Evolutionary conservation across 164 flowering plant genomes (phyloP).

Genomic region (Santalum album): DNA sequence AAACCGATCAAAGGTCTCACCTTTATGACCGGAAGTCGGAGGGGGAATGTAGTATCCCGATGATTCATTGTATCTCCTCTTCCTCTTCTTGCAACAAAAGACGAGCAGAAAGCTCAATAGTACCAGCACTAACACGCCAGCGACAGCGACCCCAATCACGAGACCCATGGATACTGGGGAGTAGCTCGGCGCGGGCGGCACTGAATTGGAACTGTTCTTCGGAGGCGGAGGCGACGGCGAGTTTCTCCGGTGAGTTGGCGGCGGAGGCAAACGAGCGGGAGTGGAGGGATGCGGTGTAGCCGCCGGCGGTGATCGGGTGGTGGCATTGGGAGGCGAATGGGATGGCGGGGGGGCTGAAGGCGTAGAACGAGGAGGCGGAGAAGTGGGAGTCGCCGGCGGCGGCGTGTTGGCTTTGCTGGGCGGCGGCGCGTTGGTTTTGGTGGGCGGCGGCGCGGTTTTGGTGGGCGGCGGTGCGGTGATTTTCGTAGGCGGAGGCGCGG

Average conservation of each 20-base stretch:
- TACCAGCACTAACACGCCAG: slow-evolving; percentile 35
- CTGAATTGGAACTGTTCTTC: neutral
- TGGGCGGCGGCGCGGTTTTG: too few relatives aligned
- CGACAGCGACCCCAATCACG: slow-evolving; percentile 56
- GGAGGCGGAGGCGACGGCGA: slow-evolving; percentile 21
- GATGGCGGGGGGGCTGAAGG: slow-evolving; percentile 16
- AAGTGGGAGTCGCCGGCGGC: slow-evolving; percentile 13
- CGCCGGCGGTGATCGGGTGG: too few relatives aligned
- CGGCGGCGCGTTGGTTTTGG: too few relatives aligned
- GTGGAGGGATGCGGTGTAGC: too few relatives aligned
- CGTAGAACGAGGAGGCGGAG: slow-evolving; percentile 18
- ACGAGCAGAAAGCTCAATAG: slow-evolving; percentile 32
- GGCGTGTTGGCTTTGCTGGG: slow-evolving; percentile 9
- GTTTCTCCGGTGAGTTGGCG: too few relatives aligned
- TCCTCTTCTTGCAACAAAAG: slow-evolving; percentile 41
- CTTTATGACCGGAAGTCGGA: slow-evolving; percentile 37
- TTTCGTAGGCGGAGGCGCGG: too few relatives aligned
- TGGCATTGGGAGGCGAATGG: too few relatives aligned
- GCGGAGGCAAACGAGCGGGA: too few relatives aligned
- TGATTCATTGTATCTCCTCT: slow-evolving; percentile 30
- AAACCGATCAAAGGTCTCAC: slow-evolving; percentile 12
- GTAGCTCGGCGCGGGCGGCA: too few relatives aligned
- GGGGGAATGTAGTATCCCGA: slow-evolving; percentile 36
- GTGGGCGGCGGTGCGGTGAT: too few relatives aligned
- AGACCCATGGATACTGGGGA: slow-evolving; percentile 32